These are phyloP conservation scores for Rheum nobile DNA, from an alignment of 148 eudicot genomes.

Conservation along the genomic window DNA sequence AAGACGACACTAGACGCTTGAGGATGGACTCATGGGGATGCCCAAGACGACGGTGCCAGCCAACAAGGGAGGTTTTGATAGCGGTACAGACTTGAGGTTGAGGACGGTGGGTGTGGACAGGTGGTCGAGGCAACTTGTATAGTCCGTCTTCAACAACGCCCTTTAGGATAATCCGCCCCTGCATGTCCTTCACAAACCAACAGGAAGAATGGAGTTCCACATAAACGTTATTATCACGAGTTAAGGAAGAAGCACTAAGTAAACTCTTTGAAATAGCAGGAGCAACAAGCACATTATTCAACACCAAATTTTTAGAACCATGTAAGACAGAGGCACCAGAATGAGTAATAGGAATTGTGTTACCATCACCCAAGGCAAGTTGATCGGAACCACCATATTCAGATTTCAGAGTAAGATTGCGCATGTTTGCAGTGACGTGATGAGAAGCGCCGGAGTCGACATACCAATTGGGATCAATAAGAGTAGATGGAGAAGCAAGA, in stretches of 20 bases:
- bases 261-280: too few relatives aligned
- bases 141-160: background rate
- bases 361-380: background rate
- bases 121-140: background rate
- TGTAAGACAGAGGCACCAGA: background rate
- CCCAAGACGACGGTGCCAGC: too few relatives aligned
- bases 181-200: background rate
- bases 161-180: background rate
- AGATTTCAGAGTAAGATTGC: background rate
- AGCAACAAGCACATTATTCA: background rate
- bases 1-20: too few relatives aligned
- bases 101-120: slow-evolving; percentile 16
- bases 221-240: background rate
- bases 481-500: background rate
- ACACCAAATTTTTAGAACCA: background rate
- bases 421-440: background rate
- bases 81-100: too few relatives aligned
- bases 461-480: background rate
- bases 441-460: background rate
- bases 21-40: too few relatives aligned
- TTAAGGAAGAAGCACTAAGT: too few relatives aligned
- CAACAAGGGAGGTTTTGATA: too few relatives aligned
- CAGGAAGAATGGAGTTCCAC: background rate
- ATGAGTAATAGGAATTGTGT: background rate
- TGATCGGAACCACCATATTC: background rate